Evolutionary conservation across 2,329 filamentous ascomycete genomes (phyloP), one percentile per base, ranked within the genome.

Genomic region (Xylaria arbuscula): DNA sequence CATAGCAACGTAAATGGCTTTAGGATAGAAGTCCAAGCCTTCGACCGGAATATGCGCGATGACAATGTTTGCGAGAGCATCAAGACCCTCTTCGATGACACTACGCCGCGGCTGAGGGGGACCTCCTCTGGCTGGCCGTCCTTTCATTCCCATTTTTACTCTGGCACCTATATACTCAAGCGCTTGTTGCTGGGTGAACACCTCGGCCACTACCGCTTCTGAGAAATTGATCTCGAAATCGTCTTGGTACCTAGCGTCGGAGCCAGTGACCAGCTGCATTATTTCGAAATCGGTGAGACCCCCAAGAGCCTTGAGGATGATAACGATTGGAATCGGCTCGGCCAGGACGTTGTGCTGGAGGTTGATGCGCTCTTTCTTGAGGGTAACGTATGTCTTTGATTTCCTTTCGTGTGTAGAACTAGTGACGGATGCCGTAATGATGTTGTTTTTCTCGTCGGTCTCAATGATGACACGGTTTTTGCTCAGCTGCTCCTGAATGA

Each of bases 401-500:
- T 98, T 98, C 75, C 97, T 89, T 80, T 98, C 96, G 80, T 98
- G 94, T 1, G 97, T 98, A 36, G 96, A 98, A 88, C 94, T 97
- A 8, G 94, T 99, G 36, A 98, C 96, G 1, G 96, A 98, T 45
- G 97, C 96, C 73, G 95, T 93, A 65, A 98, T 95, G 72, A 97
- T 90, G 68, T 92, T 92, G 81, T 98, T 98, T 83, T 97, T 97
- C 61, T 91, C 87, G 75, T 95, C 93, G 64, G 93, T 91, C 81
- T 99, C 97, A 17, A 99, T 95, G 78, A 99, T 98, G 76, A 99
- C 93, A 83, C 96, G 90, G 81, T 99, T 99, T 87, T 99, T 99
- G 87, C 96, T 99, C 78, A 99, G 84, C 82, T 99, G 96, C 78
- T 99, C 97, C 80, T 99, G 96, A 15, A 99, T 97, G 51, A 99